Percentiles rank a stretch among this genome's conserved stretches.
These are phyloP conservation scores for Globisporangium paroecandrum DNA, from an alignment of 352 stramenopile genomes.

Conservation along the genomic window DNA sequence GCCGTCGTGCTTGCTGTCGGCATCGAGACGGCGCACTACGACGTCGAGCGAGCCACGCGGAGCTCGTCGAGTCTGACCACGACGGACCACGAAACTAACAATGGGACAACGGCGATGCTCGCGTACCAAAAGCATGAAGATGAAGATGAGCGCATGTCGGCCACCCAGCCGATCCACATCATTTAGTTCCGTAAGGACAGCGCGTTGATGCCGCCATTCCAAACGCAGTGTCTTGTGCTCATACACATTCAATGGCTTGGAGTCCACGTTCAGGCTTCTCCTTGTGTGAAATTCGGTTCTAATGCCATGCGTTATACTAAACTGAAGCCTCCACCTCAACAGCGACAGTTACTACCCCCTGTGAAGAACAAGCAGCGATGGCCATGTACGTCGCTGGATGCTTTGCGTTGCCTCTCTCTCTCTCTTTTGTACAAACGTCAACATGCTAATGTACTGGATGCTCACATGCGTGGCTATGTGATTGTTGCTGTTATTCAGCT, in stretches of 20 bases:
- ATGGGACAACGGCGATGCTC: background rate
- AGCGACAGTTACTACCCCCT: background rate
- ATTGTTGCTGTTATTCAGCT: slow-evolving; percentile 13
- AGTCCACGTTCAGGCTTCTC: no score
- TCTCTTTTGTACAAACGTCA: background rate
- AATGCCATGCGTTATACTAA: no score
- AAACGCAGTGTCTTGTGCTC: no score
- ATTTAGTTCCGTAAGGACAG: background rate
- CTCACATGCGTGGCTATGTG: background rate
- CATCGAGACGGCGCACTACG: slow-evolving; percentile 7
- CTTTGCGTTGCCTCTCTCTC: background rate
- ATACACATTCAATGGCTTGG: no score
- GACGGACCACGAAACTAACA: background rate
- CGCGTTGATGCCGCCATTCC: no score
- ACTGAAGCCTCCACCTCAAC: background rate
- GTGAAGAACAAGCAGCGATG: slow-evolving; percentile 10
- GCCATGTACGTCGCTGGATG: slow-evolving; percentile 18
- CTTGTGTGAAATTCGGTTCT: no score
- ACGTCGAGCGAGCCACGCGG: slow-evolving; percentile 1
- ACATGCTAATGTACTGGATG: background rate
- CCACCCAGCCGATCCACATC: background rate
- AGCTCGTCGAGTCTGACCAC: background rate
- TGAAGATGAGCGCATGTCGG: background rate
- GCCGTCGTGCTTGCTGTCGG: slow-evolving; percentile 4
- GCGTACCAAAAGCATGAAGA: background rate